phyloP scores from a whole-genome alignment of 2,329 filamentous ascomycete genomes.

The Claviceps sp. region DNA sequence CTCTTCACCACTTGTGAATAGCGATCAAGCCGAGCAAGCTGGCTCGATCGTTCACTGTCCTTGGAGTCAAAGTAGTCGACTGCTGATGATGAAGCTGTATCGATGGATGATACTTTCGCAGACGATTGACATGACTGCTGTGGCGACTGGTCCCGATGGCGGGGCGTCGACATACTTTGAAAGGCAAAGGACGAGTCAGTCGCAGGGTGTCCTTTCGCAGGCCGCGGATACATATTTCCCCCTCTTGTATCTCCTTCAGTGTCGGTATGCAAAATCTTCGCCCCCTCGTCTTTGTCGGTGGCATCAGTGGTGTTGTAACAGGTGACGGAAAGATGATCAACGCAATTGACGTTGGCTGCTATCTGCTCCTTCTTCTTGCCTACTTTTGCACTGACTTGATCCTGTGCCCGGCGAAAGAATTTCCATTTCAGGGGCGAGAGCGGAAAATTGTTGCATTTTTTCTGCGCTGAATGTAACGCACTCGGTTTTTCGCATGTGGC shows the following conservation, averaged over 20 bases:
- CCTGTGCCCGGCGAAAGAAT: conserved; percentile 44
- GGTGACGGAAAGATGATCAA: conserved; percentile 38
- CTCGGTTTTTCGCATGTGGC: conserved; percentile 20
- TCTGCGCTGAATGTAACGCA: conserved; percentile 22
- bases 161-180: background rate
- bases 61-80: conserved; percentile 1
- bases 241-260: conserved; percentile 35
- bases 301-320: conserved; percentile 51
- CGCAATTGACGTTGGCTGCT: conserved; percentile 33
- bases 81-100: background rate
- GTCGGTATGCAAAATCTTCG: conserved; percentile 28
- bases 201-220: conserved; percentile 5
- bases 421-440: conserved; percentile 50
- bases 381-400: conserved; percentile 25
- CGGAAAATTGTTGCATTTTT: conserved; percentile 41
- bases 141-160: background rate
- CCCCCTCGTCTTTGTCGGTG: conserved; percentile 40
- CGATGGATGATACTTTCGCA: background rate
- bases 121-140: background rate
- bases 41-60: conserved; percentile 27
- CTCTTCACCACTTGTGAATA: conserved; percentile 74
- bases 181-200: background rate
- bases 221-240: conserved; percentile 25
- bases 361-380: conserved; percentile 24
- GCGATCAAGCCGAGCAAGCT: conserved; percentile 68